Evolutionary conservation across 176 grass and related monocot genomes (phyloP).

Genomic region (Luzula sylvatica): DNA sequence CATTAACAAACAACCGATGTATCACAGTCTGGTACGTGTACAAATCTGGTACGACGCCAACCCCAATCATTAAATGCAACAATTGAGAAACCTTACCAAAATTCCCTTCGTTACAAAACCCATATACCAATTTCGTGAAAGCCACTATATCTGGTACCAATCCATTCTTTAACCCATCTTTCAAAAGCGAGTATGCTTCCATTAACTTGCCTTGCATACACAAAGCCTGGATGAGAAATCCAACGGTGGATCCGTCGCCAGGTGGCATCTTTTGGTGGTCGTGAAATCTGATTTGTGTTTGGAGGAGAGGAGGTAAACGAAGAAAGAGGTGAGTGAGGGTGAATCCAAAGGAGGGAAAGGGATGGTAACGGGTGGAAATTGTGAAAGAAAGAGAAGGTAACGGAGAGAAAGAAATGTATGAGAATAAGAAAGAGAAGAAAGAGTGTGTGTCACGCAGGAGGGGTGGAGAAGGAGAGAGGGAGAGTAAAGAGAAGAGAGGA

Average conservation of each 20-base stretch:
- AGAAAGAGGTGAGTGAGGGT: slow-evolving; percentile 28
- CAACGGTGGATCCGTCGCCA: slow-evolving; percentile 25
- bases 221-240: slow-evolving; percentile 44
- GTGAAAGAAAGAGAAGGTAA: slow-evolving; percentile 43
- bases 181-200: slow-evolving; percentile 52
- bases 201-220: slow-evolving; percentile 26
- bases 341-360: slow-evolving; percentile 24
- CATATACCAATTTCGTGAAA: slow-evolving; percentile 32
- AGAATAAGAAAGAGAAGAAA: background rate
- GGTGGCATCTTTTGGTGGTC: slow-evolving; percentile 13
- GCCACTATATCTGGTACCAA: slow-evolving; percentile 20
- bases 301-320: slow-evolving; percentile 39
- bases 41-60: slow-evolving; percentile 31
- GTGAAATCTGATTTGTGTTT: slow-evolving; percentile 22
- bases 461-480: slow-evolving; percentile 6
- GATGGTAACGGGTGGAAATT: slow-evolving; percentile 35
- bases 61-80: slow-evolving; percentile 65
- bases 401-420: background rate
- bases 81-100: slow-evolving; percentile 62
- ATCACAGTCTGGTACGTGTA: slow-evolving; percentile 53
- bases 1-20: slow-evolving; percentile 25
- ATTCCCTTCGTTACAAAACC: slow-evolving; percentile 38
- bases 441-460: background rate
- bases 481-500: slow-evolving; percentile 33
- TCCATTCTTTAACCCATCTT: slow-evolving; percentile 36